Evolutionary conservation across 495 filamentous ascomycete species (phyloP).

Genomic region (Xylaria longipes): DNA sequence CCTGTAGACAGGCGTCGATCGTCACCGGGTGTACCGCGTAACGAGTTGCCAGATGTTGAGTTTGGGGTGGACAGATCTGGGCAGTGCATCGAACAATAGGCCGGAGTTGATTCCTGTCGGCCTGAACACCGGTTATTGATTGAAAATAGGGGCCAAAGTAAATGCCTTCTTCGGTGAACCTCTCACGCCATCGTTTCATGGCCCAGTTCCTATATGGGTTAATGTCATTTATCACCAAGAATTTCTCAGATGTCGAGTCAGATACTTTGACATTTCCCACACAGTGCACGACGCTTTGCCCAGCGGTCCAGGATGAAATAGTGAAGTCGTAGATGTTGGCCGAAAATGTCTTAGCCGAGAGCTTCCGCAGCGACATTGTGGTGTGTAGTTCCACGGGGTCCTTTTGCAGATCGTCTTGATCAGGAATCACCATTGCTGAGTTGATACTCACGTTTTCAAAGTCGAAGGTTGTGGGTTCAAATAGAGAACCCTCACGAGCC

Average conservation of each 20-base stretch:
- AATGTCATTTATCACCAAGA: conserved; percentile 21
- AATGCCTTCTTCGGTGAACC: conserved; percentile 20
- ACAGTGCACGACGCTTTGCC: conserved; percentile 31
- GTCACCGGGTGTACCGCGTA: conserved; percentile 42
- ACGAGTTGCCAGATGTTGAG: not conserved
- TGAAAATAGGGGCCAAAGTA: conserved; percentile 27
- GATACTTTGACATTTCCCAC: conserved; percentile 25
- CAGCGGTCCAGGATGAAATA: conserved; percentile 33
- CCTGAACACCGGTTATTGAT: conserved; percentile 19
- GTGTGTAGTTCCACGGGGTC: conserved; percentile 31
- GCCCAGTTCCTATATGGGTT: conserved; percentile 15
- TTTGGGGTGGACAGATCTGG: not conserved
- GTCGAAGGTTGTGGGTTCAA: conserved; percentile 18
- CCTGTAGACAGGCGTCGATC: conserved; percentile 42
- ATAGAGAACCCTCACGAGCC: too few relatives aligned
- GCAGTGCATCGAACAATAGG: conserved; percentile 16
- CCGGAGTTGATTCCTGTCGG: not conserved
- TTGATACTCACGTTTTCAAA: conserved; percentile 26
- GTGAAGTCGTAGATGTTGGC: conserved; percentile 36
- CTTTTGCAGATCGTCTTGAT: conserved; percentile 9
- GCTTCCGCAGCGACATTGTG: conserved; percentile 25
- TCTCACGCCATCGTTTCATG: conserved; percentile 26
- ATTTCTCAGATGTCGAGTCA: not conserved
- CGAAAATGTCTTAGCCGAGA: conserved; percentile 27
- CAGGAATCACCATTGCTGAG: conserved; percentile 11